Percentiles rank a stretch among this genome's conserved stretches.
Conservation (phyloP, 2,329 filamentous ascomycete genomes). For the Emydomyces testavorans region DNA sequence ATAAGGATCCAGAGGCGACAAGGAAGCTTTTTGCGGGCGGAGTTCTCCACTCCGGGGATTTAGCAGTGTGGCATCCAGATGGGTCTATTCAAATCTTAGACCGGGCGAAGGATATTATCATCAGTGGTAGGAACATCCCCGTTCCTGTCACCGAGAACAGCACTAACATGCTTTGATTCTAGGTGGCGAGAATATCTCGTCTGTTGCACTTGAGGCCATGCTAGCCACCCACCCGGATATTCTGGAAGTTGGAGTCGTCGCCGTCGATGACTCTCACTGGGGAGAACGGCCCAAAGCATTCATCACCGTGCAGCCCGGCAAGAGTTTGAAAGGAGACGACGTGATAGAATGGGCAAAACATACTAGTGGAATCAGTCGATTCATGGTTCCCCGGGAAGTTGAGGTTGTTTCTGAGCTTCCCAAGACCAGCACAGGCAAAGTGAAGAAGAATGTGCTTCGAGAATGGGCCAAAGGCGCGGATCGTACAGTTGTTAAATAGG, state of each 20-base stretch:
- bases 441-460: slow-evolving; percentile 85
- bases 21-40: slow-evolving; percentile 78
- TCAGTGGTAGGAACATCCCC: slow-evolving; percentile 53
- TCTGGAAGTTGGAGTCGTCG: slow-evolving; percentile 83
- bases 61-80: slow-evolving; percentile 87
- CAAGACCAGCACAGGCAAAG: slow-evolving; percentile 94
- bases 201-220: slow-evolving; percentile 81
- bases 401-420: slow-evolving; percentile 79
- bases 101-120: slow-evolving; percentile 95
- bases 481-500: slow-evolving; percentile 18
- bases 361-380: slow-evolving; percentile 69
- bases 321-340: slow-evolving; percentile 49
- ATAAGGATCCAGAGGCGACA: slow-evolving; percentile 78
- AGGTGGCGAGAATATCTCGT: slow-evolving; percentile 96
- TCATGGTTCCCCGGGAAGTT: slow-evolving; percentile 67
- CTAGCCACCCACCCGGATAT: slow-evolving; percentile 78
- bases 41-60: slow-evolving; percentile 75
- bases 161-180: background rate
- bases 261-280: slow-evolving; percentile 80
- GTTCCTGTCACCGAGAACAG: background rate
- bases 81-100: slow-evolving; percentile 87
- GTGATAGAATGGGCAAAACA: slow-evolving; percentile 79
- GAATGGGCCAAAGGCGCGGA: slow-evolving; percentile 62
- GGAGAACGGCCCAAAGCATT: slow-evolving; percentile 94
- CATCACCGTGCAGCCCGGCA: slow-evolving; percentile 65